Base-by-base conservation (phyloP, 2,329 filamentous ascomycete genomes). In the Pseudopyrenochaeta lycopersici region DNA sequence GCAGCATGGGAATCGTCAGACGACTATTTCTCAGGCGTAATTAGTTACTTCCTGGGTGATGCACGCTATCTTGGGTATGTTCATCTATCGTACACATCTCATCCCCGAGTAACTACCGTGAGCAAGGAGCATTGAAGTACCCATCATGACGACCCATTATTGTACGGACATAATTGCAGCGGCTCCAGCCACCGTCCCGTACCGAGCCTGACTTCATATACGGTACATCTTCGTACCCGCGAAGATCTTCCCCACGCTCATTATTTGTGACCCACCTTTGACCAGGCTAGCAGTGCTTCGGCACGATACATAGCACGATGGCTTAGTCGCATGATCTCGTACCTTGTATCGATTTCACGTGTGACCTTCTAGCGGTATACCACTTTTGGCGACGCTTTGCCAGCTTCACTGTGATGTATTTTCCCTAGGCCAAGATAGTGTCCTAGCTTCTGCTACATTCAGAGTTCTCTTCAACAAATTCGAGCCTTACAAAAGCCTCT, bases 171-270 rank as follows among this genome's bases (percentile, higher is more conserved):
- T 23, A 11, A 32, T 7, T n/a, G 30, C 40, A 49, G 43, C 49
- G 49, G 47, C 31, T 48, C 30, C 39, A 54, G 39, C 41, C 40
- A 56, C 43, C 46, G 44, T 44, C 20, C 56, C 55, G 55, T 59
- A 56, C 43, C 55, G 55, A 47, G 44, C 20, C 43, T 20, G 32
- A 39, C 27, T 27, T 55, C 38, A 52, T 42, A 49, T 48, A 31
- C 27, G 47, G 41, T 49, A 55, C 47, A 49, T 48, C 17, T 10
- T 30, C 17, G 33, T 47, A 41, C 21, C n/a, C 50, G 23, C 46
- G 47, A 35, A 51, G 35, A 49, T 49, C 41, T 7, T 43, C 41
- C 42, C 29, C 46, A 27, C 21, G 29, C 12, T 41, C 42, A 36
- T 46, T 47, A 3, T 49, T n/a, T n/a, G 14, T 32, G 41, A 50